Evolutionary conservation across 805 yeast species (phyloP), one percentile per base, ranked within the genome.

Genomic region (Metschnikowia chrysomelidarum): DNA sequence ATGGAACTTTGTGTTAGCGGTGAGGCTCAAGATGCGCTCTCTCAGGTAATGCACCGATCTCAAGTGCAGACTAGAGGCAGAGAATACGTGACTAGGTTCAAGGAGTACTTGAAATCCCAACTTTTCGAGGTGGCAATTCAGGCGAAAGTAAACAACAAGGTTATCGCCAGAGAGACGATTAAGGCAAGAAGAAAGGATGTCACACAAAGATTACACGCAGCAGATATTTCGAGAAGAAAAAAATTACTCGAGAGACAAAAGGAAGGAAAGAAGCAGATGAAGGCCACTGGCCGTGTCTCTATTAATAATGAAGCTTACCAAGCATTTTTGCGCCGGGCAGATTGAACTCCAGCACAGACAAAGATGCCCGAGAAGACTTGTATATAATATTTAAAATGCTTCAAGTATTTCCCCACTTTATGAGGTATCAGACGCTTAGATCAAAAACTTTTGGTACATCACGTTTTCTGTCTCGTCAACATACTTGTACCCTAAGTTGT

Each of bases 181-280:
- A 86, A 87, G 57, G 98, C 98, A 5, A 77, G 87, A 55, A 70
- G 96, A 41, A 91, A 91, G 61, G 98, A 91, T 60, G 98, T 91
- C n/a, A 69, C 93, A 36, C 95, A 93, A 19, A 85, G 80, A 53
- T 65, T 93, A 41, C 98, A 91, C 60, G 98, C 98, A 0, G 80
- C 96, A 13, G 98, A 91, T 66, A 76, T 89, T 21, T 76, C 94
- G 0, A 73, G 98, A 64, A 73, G 96, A 43, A 88, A 88, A 68
- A 91, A 91, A 62, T 71, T 91, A 47, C 67, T 91, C 34, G 87
- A 75, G 36, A 82, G 84, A 50, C 98, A 91, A 54, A 91, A 89
- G 59, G 96, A 87, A 54, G 98, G 98, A 24, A 93, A 93, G 62
- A 87, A 84, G 60, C 74, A 73, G 43, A 71, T 91, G 82, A 82